These are phyloP conservation scores for Trichoderma arundinaceum DNA, from an alignment of 2,329 filamentous ascomycete species.

Conservation along the genomic window DNA sequence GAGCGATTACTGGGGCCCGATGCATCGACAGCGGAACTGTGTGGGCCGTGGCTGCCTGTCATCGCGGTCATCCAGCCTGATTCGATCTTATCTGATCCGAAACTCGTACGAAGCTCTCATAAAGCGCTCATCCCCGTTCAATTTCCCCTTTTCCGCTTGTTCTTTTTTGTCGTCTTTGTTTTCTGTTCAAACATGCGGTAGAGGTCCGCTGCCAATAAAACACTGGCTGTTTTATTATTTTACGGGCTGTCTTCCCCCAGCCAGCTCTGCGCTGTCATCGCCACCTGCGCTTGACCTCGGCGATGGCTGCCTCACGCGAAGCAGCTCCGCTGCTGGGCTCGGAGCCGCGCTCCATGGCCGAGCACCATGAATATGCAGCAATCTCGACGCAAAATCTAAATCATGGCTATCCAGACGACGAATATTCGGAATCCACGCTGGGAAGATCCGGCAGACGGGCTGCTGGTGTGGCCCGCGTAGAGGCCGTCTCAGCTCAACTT, in stretches of 20 bases:
- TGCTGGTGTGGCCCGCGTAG: conserved; percentile 59
- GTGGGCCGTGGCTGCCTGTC: conserved; percentile 30
- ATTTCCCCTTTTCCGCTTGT: neutral
- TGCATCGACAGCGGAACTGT: conserved; percentile 6
- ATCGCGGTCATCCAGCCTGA: conserved; percentile 2
- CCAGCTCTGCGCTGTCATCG: neutral
- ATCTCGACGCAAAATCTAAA: conserved; percentile 8
- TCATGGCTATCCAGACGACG: neutral
- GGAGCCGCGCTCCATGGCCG: conserved; percentile 20
- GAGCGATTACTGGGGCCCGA: neutral
- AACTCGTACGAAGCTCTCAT: conserved; percentile 21
- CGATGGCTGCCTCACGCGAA: conserved; percentile 21
- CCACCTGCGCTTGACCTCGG: neutral
- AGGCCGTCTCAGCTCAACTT: conserved; percentile 55
- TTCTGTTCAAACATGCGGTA: conserved; percentile 6
- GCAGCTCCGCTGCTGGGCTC: conserved; percentile 29
- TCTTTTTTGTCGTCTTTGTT: neutral
- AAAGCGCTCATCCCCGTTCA: conserved; percentile 26
- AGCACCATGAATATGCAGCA: conserved; percentile 18
- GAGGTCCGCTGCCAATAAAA: neutral
- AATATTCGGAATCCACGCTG: conserved; percentile 12
- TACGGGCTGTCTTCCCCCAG: neutral
- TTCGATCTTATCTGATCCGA: conserved; percentile 32
- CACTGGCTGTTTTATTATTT: neutral
- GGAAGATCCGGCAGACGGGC: conserved; percentile 22